A percentile compares a stretch with the other conserved stretches of the same genome.
Conservation (phyloP, 345 rosid species). For the Salix brachista region DNA sequence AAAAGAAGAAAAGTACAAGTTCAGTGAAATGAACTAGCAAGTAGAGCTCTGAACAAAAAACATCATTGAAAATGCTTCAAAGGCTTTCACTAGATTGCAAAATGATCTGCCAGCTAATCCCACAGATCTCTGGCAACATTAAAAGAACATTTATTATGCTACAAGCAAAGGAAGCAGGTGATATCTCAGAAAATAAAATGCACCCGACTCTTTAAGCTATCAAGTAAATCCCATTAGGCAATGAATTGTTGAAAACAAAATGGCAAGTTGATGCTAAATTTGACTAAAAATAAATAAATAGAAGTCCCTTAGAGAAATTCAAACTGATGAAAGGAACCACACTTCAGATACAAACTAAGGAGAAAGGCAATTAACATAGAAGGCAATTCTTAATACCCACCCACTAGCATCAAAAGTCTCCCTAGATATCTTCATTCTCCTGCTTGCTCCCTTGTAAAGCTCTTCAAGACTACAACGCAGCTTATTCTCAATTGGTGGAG, state of each 20-base stretch:
- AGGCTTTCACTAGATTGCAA: neutral
- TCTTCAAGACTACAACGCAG: conserved; percentile 16
- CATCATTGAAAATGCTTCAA: neutral
- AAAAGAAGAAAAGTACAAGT: neutral
- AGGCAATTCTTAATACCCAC: neutral
- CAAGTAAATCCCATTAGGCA: neutral
- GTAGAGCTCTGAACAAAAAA: neutral
- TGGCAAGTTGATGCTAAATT: neutral
- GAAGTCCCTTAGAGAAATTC: neutral
- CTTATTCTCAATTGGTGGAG: conserved; percentile 9
- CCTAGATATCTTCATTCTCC: conserved; percentile 9
- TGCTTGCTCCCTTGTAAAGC: conserved; percentile 9
- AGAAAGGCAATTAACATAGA: neutral
- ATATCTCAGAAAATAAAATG: neutral
- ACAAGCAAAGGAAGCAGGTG: neutral
- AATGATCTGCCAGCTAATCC: neutral
- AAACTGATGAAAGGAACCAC: neutral
- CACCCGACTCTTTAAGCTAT: neutral
- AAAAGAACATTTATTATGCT: neutral
- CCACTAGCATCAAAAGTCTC: neutral
- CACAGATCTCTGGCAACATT: neutral
- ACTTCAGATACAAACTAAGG: neutral
- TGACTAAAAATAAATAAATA: neutral
- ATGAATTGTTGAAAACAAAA: neutral
- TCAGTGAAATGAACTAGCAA: neutral